Evolutionary conservation across 2,329 filamentous ascomycete species (phyloP).

Genomic region (Fusarium pseudocircinatum): DNA sequence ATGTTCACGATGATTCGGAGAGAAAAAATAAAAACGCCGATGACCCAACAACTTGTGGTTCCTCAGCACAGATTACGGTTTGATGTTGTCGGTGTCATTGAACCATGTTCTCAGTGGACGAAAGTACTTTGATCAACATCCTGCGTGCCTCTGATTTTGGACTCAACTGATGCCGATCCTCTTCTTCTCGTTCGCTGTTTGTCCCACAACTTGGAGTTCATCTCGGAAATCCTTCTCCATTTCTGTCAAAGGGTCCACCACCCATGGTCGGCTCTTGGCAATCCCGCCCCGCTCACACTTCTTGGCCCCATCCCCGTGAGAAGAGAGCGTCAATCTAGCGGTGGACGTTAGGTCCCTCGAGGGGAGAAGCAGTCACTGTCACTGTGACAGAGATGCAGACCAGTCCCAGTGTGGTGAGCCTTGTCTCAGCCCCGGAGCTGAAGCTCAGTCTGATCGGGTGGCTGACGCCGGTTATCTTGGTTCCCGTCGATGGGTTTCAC

Average conservation of each 20-base stretch:
- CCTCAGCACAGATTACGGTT: constrained; percentile 7
- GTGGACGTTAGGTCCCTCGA: constrained; percentile 28
- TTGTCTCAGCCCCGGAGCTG: constrained; percentile 27
- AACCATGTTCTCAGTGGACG: not conserved
- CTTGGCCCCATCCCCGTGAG: constrained; percentile 29
- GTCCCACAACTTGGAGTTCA: constrained; percentile 31
- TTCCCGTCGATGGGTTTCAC: constrained; percentile 36
- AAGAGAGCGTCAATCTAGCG: constrained; percentile 41
- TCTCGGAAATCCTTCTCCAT: constrained; percentile 36
- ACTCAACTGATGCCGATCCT: constrained; percentile 34
- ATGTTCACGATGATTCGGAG: constrained; percentile 31
- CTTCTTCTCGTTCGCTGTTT: constrained; percentile 14
- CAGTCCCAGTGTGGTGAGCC: not conserved
- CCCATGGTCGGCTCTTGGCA: constrained; percentile 31
- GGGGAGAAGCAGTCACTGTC: constrained; percentile 1
- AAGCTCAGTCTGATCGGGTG: constrained; percentile 26
- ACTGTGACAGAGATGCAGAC: constrained; percentile 3
- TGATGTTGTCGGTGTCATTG: constrained; percentile 7
- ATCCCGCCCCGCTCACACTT: constrained; percentile 34
- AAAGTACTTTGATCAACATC: constrained; percentile 30
- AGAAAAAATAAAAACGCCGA: constrained; percentile 24
- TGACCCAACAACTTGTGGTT: constrained; percentile 18
- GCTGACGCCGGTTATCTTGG: constrained; percentile 27
- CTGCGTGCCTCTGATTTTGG: constrained; percentile 30
- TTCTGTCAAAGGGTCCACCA: constrained; percentile 25